These are phyloP conservation scores for Amanita jacksonii DNA, from an alignment of 768 basidiomycete genomes.

Conservation along the genomic window DNA sequence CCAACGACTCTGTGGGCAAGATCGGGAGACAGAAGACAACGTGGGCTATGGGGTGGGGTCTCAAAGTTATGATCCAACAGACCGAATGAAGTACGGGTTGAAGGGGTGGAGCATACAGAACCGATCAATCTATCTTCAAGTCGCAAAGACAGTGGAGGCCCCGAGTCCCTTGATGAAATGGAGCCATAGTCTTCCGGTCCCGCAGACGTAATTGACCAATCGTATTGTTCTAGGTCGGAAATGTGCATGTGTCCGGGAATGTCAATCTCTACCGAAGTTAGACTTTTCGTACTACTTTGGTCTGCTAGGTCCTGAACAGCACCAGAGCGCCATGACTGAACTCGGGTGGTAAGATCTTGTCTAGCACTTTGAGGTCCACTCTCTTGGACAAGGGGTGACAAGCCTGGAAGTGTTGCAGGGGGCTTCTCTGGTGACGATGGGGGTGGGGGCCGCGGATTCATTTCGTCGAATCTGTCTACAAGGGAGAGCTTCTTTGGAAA, in stretches of 20 bases:
- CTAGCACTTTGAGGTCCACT: conserved; percentile 47
- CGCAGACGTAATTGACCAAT: conserved; percentile 59
- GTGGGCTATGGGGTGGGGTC: conserved; percentile 24
- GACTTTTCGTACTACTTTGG: no score
- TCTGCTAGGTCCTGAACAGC: no score
- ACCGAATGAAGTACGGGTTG: conserved; percentile 47
- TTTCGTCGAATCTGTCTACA: conserved; percentile 49
- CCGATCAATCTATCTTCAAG: conserved; percentile 42
- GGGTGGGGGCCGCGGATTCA: conserved; percentile 6
- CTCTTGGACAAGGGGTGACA: conserved; percentile 57
- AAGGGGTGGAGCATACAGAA: conserved; percentile 48
- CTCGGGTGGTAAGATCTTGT: conserved; percentile 42
- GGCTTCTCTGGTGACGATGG: conserved; percentile 19
- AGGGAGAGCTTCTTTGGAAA: conserved; percentile 60
- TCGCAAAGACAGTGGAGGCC: conserved; percentile 43
- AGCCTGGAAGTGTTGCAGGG: conserved; percentile 20
- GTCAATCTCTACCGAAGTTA: no score
- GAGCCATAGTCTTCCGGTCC: conserved; percentile 37
- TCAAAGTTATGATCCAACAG: conserved; percentile 39
- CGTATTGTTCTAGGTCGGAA: conserved; percentile 54
- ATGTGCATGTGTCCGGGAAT: conserved; percentile 24
- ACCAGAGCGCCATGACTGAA: conserved; percentile 58
- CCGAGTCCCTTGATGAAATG: conserved; percentile 22
- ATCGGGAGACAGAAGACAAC: conserved; percentile 47
- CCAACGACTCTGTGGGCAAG: conserved; percentile 46